These are phyloP conservation scores for Eucalyptus cloeziana DNA, from an alignment of 345 rosid species.

Conservation along the genomic window DNA sequence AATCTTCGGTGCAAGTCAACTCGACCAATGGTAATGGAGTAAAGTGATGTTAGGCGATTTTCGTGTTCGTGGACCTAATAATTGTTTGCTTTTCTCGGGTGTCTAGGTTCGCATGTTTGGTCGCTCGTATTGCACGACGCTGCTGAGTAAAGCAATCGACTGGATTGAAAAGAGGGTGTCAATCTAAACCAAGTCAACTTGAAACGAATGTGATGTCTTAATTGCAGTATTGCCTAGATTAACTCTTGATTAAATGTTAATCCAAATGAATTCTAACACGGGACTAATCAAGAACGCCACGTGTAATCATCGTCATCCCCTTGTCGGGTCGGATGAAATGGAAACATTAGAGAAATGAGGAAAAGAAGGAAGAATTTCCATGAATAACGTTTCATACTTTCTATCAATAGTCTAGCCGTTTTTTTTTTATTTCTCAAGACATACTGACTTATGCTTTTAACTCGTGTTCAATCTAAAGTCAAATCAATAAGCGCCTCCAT, in stretches of 20 bases:
- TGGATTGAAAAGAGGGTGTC: not conserved
- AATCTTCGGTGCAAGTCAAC: not conserved
- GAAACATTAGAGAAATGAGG: not conserved
- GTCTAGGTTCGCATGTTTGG: not conserved
- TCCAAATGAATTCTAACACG: rapidly evolving
- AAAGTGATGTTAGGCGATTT: not conserved
- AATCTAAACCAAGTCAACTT: not conserved
- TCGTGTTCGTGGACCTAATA: not conserved
- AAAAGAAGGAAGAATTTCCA: not conserved
- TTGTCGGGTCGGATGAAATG: not conserved
- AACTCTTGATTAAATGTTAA: not conserved
- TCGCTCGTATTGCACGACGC: not conserved
- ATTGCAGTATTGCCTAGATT: not conserved
- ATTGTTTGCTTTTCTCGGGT: not conserved
- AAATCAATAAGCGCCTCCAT: not conserved
- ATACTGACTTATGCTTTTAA: rapidly evolving
- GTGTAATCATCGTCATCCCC: not conserved
- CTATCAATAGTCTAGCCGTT: rapidly evolving
- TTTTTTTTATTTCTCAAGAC: not conserved
- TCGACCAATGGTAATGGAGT: not conserved
- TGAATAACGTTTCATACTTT: not conserved
- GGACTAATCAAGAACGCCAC: not conserved
- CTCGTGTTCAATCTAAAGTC: rapidly evolving
- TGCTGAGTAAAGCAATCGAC: not conserved
- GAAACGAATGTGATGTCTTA: not conserved